Base-by-base conservation (phyloP, 495 filamentous ascomycete species). In the Penicillium waksmanii region DNA sequence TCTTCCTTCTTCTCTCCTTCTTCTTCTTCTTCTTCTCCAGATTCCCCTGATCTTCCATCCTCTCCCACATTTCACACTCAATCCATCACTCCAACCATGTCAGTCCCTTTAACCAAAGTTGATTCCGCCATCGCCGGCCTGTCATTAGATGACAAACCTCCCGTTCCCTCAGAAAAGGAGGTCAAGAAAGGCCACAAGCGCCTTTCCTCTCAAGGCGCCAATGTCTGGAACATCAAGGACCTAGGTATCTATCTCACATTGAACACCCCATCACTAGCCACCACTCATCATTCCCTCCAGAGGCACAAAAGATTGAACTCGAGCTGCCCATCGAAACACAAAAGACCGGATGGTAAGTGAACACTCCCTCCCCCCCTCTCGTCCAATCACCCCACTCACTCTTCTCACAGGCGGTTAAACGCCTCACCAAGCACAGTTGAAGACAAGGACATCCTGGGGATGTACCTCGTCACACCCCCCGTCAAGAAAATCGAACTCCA, bases 401-500 rank as follows among this genome's bases (percentile, higher is more conserved):
- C 21, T 17, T 9, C 19, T 17, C 7, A n/a, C 64, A 96, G 93
- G 93, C 93, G 91, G 74, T 85, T 97, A 63, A 97, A 97, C 80
- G 93, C 87, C 25, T 92, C 92, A 15, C 85, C 93, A 25, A 73
- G 79, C 21, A 82, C 82, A 12, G 68, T 96, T 53, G 88, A 96
- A 36, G 92, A 97, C 48, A 91, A 89, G 70, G 89, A 92, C 1
- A 80, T 82, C 44, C 86, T 97, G 54, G 91, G 90, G 76, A 88
- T 95, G 73, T 74, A 84, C 50, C 89, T 96, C 64, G 84, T 88
- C 70, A 86, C 75, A 19, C 93, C 93, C 38, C 86, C 87, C 9
- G 87, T 97, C 76, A 96, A 93, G 83, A 94, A 93, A 79, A 90
- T 97, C 76, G 91, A 96, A 79, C 81, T 97, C 11, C 85, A 91